Percentiles rank a stretch among this genome's conserved stretches.
These are phyloP conservation scores for Phialemonium atrogriseum DNA, from an alignment of 2,329 filamentous ascomycete species.

Conservation along the genomic window DNA sequence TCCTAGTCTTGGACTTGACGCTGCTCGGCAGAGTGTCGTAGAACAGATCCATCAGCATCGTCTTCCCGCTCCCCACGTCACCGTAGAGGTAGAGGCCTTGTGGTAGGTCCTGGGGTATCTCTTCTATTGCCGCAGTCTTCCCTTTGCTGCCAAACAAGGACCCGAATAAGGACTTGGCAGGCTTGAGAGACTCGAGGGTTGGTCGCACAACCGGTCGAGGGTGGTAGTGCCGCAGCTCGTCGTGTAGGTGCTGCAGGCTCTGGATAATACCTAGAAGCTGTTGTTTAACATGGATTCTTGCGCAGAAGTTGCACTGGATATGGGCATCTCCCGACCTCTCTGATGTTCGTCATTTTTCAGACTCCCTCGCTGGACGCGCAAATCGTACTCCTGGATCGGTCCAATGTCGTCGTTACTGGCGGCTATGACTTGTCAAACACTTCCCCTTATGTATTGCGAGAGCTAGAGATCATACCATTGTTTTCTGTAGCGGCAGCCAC, in stretches of 20 bases:
- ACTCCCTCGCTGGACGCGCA: conserved; percentile 63
- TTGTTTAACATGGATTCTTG: conserved; percentile 2
- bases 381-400: conserved; percentile 82
- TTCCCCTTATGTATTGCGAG: not conserved
- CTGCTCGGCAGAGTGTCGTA: conserved; percentile 81
- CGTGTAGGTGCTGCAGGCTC: conserved; percentile 79
- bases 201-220: conserved; percentile 71
- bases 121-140: conserved; percentile 29
- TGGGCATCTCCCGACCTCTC: conserved; percentile 52
- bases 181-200: conserved; percentile 60
- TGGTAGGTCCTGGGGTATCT: conserved; percentile 66
- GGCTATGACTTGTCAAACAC: conserved; percentile 1
- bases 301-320: not conserved
- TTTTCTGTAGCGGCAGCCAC: conserved; percentile 11
- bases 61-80: conserved; percentile 95
- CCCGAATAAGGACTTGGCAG: conserved; percentile 47
- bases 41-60: conserved; percentile 98
- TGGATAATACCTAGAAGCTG: conserved; percentile 66
- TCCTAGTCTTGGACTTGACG: conserved; percentile 77
- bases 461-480: conserved; percentile 9
- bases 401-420: conserved; percentile 40
- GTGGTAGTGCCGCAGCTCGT: conserved; percentile 67
- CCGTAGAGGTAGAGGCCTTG: conserved; percentile 92
- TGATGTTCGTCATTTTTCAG: conserved; percentile 88
- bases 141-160: conserved; percentile 51